Percentiles rank a stretch among this genome's conserved stretches.
These are phyloP conservation scores for Arctium minus DNA, from an alignment of 129 eudicot species.

Conservation along the genomic window DNA sequence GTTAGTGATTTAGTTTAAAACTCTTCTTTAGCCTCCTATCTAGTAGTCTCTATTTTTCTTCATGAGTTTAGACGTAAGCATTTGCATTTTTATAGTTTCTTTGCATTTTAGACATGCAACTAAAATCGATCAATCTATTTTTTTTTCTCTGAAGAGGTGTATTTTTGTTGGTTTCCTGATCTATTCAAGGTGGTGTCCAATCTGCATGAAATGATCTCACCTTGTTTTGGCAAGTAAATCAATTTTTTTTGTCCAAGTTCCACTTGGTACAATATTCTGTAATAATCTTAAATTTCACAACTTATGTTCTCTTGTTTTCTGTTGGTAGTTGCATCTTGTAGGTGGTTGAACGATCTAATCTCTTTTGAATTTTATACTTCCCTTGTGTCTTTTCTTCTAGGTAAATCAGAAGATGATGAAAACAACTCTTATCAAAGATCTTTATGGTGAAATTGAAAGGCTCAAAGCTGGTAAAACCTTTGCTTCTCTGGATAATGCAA, in stretches of 20 bases:
- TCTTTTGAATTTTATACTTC: background rate
- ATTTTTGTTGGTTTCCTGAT: background rate
- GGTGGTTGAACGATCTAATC: background rate
- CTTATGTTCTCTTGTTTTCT: background rate
- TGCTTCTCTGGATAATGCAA: background rate
- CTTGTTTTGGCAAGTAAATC: background rate
- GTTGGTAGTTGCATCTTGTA: background rate
- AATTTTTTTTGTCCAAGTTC: background rate
- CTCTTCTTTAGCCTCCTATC: background rate
- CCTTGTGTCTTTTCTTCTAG: conserved; percentile 14
- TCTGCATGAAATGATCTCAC: background rate
- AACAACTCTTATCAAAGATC: conserved; percentile 71
- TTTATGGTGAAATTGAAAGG: conserved; percentile 77
- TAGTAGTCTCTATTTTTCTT: background rate
- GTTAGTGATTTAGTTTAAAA: background rate
- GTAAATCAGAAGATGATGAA: conserved; percentile 89
- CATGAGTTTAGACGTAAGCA: background rate
- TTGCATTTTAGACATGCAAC: background rate
- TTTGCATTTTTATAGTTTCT: background rate
- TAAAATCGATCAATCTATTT: background rate
- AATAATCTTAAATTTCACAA: background rate
- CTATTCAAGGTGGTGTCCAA: background rate
- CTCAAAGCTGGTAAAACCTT: conserved; percentile 56
- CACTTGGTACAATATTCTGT: background rate
- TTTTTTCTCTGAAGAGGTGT: background rate